Evolutionary conservation across 2,329 filamentous ascomycete species (phyloP).

Genomic region (Macrophomina phaseolina): DNA sequence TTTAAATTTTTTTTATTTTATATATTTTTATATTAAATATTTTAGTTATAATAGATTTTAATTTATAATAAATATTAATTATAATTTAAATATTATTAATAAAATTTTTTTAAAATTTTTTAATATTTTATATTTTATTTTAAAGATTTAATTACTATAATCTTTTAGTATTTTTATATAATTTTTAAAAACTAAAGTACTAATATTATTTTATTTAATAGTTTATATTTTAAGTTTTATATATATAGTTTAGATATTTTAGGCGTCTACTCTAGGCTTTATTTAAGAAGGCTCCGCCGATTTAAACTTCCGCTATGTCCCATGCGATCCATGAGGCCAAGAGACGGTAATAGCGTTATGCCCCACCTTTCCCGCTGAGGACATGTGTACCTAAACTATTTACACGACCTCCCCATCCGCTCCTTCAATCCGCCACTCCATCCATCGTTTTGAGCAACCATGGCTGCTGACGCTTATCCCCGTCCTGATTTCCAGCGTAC

Average conservation of each 20-base stretch:
- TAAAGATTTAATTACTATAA: no score
- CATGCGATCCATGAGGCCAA: neutral
- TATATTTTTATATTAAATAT: no score
- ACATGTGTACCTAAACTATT: neutral
- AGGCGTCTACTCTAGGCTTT: neutral
- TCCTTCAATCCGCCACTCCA: neutral
- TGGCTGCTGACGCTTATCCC: conserved; percentile 54
- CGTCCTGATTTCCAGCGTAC: conserved; percentile 68
- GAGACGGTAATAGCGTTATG: neutral
- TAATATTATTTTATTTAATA: no score
- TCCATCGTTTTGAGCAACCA: neutral
- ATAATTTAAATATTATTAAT: no score
- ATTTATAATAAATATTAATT: no score
- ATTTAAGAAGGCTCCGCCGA: neutral
- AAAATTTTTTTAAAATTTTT: no score
- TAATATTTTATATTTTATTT: no score
- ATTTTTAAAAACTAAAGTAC: no score
- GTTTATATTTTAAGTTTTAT: no score
- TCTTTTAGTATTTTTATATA: no score
- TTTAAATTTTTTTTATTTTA: no score
- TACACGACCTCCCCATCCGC: neutral
- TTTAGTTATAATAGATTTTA: no score
- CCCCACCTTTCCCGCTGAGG: conserved; percentile 14
- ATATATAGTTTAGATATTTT: neutral
- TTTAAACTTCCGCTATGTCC: neutral